Conservation (phyloP, 164 flowering plant species). For the Annona squamosa region DNA sequence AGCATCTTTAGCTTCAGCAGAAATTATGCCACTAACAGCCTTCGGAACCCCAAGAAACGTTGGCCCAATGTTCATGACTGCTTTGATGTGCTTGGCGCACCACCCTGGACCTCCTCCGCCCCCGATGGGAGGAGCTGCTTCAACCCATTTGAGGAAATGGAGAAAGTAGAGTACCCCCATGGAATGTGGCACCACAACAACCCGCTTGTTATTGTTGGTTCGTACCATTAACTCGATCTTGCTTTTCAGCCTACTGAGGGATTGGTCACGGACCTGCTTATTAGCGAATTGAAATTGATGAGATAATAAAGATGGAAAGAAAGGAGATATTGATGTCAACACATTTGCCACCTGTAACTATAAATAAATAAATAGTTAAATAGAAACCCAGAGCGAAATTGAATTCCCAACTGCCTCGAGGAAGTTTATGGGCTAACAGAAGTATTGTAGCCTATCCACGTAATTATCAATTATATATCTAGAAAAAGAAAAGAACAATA, state of each 20-base stretch:
- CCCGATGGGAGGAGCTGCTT: slow-evolving; percentile 57
- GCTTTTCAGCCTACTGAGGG: slow-evolving; percentile 53
- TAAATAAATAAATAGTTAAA: too few relatives aligned
- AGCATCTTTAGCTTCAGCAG: slow-evolving; percentile 90
- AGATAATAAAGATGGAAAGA: not conserved
- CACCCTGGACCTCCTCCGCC: slow-evolving; percentile 63
- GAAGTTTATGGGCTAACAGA: too few relatives aligned
- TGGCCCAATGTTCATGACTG: slow-evolving; percentile 70
- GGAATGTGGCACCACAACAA: slow-evolving; percentile 57
- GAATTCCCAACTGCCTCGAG: too few relatives aligned
- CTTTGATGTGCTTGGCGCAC: slow-evolving; percentile 56
- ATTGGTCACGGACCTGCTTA: slow-evolving; percentile 48
- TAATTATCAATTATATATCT: not conserved
- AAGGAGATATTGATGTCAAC: not conserved
- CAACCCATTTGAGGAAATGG: slow-evolving; percentile 71
- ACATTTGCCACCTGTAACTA: not conserved
- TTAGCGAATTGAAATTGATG: slow-evolving; percentile 1
- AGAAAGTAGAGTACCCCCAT: slow-evolving; percentile 59
- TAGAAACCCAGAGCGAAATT: too few relatives aligned
- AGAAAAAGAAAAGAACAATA: not conserved
- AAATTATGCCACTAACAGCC: slow-evolving; percentile 79
- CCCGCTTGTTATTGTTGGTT: slow-evolving; percentile 48
- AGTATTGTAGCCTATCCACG: not conserved
- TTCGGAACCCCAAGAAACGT: slow-evolving; percentile 96
- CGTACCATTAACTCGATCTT: slow-evolving; percentile 54